Percentiles rank a stretch among this genome's conserved stretches.
phyloP scores from a whole-genome alignment of 805 yeast genomes.

The Candida pseudofarinosa region DNA sequence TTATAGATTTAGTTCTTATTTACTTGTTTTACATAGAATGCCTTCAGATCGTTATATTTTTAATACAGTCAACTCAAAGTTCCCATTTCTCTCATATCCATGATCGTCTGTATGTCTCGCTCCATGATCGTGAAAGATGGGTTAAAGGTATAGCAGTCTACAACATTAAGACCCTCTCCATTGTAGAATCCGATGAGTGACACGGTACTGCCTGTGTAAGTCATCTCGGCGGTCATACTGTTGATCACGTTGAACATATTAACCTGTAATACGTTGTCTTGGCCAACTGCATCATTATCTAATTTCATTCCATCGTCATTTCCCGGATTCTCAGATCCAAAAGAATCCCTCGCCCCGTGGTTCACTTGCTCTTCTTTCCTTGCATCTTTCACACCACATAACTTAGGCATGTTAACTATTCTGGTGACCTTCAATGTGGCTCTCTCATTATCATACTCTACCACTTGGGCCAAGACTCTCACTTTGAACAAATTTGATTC shows the following conservation, averaged over 20 bases:
- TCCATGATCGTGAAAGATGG: conserved; percentile 6
- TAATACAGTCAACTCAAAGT: not conserved
- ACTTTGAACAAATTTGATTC: conserved; percentile 15
- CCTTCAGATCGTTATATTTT: too few species aligned
- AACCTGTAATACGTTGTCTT: conserved; percentile 1
- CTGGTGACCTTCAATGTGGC: conserved; percentile 12
- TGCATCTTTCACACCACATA: conserved; percentile 8
- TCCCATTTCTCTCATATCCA: conserved; percentile 11
- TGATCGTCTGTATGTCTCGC: conserved; percentile 11
- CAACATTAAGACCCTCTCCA: conserved; percentile 20
- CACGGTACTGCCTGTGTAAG: conserved; percentile 22
- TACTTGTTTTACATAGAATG: not conserved
- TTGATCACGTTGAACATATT: conserved; percentile 9
- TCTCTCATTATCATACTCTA: conserved; percentile 11
- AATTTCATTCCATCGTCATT: not conserved
- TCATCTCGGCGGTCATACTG: conserved; percentile 6
- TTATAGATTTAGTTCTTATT: not conserved
- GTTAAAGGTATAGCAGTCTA: conserved; percentile 19
- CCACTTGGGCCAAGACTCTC: conserved; percentile 28
- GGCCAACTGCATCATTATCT: not conserved
- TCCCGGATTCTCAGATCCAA: not conserved
- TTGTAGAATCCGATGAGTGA: conserved; percentile 28
- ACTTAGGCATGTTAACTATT: conserved; percentile 14
- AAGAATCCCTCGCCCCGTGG: too few species aligned
- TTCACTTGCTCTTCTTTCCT: conserved; percentile 3